These are phyloP conservation scores for Phoenix dactylifera DNA, from an alignment of 176 grass and related monocot species.

Conservation along the genomic window DNA sequence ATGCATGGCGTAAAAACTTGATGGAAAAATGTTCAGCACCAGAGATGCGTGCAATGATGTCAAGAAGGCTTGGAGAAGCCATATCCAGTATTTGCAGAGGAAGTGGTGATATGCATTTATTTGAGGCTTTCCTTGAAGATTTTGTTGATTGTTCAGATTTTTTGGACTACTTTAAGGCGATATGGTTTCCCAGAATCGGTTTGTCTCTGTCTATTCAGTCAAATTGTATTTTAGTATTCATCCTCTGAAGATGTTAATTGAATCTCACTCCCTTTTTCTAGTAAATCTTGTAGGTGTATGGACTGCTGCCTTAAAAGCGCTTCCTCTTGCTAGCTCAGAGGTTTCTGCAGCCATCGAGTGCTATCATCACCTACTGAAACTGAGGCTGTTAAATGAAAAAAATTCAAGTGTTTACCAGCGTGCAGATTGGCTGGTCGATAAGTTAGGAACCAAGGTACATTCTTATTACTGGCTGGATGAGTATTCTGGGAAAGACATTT, in stretches of 20 bases:
- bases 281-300: conserved; percentile 42
- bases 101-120: conserved; percentile 49
- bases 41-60: conserved; percentile 38
- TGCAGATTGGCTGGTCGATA: conserved; percentile 77
- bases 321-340: conserved; percentile 57
- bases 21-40: conserved; percentile 53
- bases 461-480: conserved; percentile 85
- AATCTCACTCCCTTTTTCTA: background rate
- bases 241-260: too few relatives aligned
- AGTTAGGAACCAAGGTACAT: conserved; percentile 82
- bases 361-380: conserved; percentile 81
- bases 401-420: conserved; percentile 49
- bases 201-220: conserved; percentile 25
- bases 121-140: conserved; percentile 53
- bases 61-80: conserved; percentile 45
- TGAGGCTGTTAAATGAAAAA: conserved; percentile 63
- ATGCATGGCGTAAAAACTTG: conserved; percentile 72
- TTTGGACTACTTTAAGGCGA: conserved; percentile 73
- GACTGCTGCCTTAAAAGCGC: conserved; percentile 49
- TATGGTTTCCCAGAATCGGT: conserved; percentile 77
- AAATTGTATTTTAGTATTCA: background rate
- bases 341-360: conserved; percentile 68
- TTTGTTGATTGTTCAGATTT: conserved; percentile 64
- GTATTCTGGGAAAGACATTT: conserved; percentile 68
- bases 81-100: conserved; percentile 53